Evolutionary conservation across 2,329 filamentous ascomycete genomes (phyloP).

Genomic region (Scopulariopsis brevicaulis): DNA sequence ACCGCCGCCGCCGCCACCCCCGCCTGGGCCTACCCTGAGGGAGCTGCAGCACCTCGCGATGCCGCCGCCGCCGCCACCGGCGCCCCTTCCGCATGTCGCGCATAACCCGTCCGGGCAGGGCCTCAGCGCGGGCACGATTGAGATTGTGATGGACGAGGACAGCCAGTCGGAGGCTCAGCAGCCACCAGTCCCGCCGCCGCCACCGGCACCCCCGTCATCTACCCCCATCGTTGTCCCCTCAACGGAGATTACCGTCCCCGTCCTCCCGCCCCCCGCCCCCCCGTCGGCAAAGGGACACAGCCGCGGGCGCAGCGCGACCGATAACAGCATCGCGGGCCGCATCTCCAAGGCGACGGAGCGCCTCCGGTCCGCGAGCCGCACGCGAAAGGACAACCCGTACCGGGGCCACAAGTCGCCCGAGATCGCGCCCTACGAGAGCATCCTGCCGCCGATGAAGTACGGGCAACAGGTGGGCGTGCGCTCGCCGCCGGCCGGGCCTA

Average conservation of each 20-base stretch:
- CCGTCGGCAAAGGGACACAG: conserved; percentile 32
- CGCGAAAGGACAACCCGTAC: conserved; percentile 30
- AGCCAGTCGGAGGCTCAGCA: conserved; percentile 16
- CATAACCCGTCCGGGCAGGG: conserved; percentile 31
- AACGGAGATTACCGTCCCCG: conserved; percentile 30
- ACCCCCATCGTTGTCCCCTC: conserved; percentile 19
- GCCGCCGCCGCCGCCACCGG: conserved; percentile 50
- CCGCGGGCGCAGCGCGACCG: conserved; percentile 44
- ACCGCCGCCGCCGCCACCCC: conserved; percentile 36
- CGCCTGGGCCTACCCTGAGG: conserved; percentile 40
- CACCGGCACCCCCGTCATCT: neutral
- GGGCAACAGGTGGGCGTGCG: conserved; percentile 12
- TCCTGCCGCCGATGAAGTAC: conserved; percentile 14
- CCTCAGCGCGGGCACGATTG: conserved; percentile 44
- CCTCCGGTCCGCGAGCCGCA: conserved; percentile 47
- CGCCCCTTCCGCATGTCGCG: conserved; percentile 36
- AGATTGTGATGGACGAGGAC: conserved; percentile 56
- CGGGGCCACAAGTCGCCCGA: conserved; percentile 3
- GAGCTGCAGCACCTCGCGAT: conserved; percentile 51
- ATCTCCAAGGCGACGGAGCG: conserved; percentile 47
- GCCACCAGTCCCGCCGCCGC: neutral
- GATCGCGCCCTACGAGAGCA: conserved; percentile 27
- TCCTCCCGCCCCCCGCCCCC: conserved; percentile 31
- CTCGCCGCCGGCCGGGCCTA: conserved; percentile 11
- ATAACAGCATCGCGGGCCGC: conserved; percentile 39